phyloP scores from a whole-genome alignment of 768 basidiomycete species.

The Amanita rimosa region DNA sequence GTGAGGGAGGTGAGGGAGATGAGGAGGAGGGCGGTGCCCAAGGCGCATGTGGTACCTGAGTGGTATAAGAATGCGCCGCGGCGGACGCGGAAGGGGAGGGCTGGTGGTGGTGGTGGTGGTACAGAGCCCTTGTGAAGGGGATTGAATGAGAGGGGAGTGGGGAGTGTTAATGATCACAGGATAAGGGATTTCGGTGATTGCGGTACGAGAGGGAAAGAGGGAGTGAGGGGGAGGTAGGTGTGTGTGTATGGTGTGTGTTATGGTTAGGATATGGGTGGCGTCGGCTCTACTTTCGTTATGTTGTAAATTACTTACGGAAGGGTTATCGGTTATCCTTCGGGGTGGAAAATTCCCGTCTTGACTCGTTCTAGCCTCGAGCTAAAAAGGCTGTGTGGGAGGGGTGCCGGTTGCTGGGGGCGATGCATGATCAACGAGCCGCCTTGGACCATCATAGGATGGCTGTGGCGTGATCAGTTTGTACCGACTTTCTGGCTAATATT shows the following conservation, averaged over 20 bases:
- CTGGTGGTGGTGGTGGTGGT: too few species aligned
- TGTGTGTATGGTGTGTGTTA: not conserved
- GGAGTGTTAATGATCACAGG: not conserved
- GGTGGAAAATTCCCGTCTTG: not conserved
- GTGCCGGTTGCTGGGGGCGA: too few species aligned
- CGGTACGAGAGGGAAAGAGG: not conserved
- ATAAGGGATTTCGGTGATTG: not conserved
- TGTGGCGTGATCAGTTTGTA: not conserved
- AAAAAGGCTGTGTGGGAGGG: not conserved
- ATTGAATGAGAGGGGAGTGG: too few species aligned
- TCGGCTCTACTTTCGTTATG: constrained; percentile 2
- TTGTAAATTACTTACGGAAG: not conserved
- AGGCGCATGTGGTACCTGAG: constrained; percentile 61
- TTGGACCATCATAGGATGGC: too few species aligned
- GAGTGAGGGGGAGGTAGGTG: not conserved
- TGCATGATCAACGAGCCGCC: not conserved
- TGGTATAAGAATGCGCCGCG: constrained; percentile 70
- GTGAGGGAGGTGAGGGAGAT: constrained; percentile 50
- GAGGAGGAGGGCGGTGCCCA: constrained; percentile 51
- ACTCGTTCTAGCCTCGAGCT: not conserved
- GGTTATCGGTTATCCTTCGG: not conserved
- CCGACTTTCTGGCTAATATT: not conserved
- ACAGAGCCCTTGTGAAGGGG: too few species aligned
- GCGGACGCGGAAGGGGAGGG: constrained; percentile 23
- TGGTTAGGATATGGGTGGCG: not conserved